Evolutionary conservation across 2,329 filamentous ascomycete species (phyloP).

Genomic region (Hymenoscyphus fructigenus): DNA sequence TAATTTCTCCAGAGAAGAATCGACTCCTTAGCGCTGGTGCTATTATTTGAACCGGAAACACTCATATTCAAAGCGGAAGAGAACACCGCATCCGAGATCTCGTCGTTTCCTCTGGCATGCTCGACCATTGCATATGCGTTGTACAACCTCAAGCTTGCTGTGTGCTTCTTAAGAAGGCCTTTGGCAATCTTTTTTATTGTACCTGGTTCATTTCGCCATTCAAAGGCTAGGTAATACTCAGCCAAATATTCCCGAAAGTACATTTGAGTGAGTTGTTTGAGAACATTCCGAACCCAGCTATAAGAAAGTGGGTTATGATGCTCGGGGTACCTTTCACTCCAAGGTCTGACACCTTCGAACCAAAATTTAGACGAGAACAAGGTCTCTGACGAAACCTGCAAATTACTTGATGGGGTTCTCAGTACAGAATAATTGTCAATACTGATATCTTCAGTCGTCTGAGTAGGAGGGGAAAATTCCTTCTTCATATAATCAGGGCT

Average conservation of each 20-base stretch:
- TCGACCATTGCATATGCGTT: constrained; percentile 78
- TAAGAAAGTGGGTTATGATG: constrained; percentile 29
- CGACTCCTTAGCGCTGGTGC: constrained; percentile 32
- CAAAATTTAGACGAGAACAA: constrained; percentile 50
- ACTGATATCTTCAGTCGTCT: constrained; percentile 27
- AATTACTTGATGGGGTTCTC: constrained; percentile 17
- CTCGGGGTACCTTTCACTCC: constrained; percentile 24
- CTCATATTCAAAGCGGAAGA: constrained; percentile 63
- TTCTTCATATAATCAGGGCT: constrained; percentile 20
- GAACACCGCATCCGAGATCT: constrained; percentile 64
- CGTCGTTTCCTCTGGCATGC: constrained; percentile 53
- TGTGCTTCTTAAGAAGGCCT: constrained; percentile 65
- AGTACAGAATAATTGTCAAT: constrained; percentile 11
- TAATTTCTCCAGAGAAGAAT: constrained; percentile 35
- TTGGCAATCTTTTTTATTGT: constrained; percentile 71
- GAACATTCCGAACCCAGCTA: constrained; percentile 49
- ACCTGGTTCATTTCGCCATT: constrained; percentile 53
- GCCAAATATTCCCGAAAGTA: constrained; percentile 54
- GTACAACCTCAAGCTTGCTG: constrained; percentile 67
- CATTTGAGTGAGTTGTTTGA: constrained; percentile 56
- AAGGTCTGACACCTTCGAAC: constrained; percentile 45
- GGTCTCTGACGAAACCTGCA: constrained; percentile 46
- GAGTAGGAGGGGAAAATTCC: constrained; percentile 6
- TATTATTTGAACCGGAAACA: constrained; percentile 38
- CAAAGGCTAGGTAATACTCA: constrained; percentile 69